Evolutionary conservation across 495 filamentous ascomycete species (phyloP).

Genomic region (Penicillium atrosanguineum): DNA sequence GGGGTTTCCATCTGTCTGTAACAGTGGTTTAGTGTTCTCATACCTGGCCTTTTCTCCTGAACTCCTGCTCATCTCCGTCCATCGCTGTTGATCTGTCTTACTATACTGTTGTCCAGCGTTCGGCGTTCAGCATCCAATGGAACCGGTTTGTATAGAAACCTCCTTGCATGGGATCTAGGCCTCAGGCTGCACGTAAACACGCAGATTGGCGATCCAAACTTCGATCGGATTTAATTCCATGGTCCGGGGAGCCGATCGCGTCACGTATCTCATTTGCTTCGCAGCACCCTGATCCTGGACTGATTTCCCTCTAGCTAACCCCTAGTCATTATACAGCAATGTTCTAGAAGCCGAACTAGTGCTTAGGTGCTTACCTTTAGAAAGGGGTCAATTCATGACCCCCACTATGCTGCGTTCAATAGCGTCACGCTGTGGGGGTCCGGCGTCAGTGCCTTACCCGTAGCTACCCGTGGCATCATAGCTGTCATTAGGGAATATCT

Average conservation of each 20-base stretch:
- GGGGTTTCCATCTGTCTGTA: slow-evolving; percentile 8
- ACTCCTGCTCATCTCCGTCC: slow-evolving; percentile 1
- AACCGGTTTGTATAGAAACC: background rate
- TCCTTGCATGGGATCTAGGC: background rate
- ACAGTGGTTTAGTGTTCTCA: slow-evolving; percentile 6
- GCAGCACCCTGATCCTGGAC: background rate
- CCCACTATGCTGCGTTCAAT: background rate
- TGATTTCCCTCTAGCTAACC: background rate
- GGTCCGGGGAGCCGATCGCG: slow-evolving; percentile 1
- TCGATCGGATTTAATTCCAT: slow-evolving; percentile 3
- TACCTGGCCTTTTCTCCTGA: background rate
- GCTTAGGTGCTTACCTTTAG: background rate
- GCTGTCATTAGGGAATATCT: background rate
- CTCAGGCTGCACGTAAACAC: slow-evolving; percentile 1
- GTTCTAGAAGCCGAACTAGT: background rate
- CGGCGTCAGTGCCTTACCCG: background rate
- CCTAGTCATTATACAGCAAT: background rate
- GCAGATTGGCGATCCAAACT: slow-evolving; percentile 2
- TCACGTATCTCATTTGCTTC: background rate
- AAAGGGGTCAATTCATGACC: background rate
- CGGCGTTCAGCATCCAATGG: no score
- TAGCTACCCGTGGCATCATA: background rate
- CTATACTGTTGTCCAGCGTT: background rate
- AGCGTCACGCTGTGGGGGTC: background rate
- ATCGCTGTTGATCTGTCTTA: background rate